Conservation (phyloP, 352 stramenopile genomes). For the Pythium myriotylum region DNA sequence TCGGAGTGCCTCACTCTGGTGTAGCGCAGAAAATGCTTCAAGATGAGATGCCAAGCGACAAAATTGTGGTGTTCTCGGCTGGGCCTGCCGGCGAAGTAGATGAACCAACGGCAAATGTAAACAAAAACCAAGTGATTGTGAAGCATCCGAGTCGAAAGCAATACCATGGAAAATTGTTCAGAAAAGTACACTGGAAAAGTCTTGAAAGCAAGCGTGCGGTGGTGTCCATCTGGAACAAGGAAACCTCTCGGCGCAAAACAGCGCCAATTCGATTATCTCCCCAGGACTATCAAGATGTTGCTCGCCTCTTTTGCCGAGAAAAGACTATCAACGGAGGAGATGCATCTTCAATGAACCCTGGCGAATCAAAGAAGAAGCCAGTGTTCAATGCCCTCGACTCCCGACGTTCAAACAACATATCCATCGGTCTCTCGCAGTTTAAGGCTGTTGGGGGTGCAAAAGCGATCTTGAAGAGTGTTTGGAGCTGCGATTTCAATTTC, state of each 20-base stretch:
- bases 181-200: slow-evolving; percentile 83
- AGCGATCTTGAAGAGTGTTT: slow-evolving; percentile 49
- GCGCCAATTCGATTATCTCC: slow-evolving; percentile 73
- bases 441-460: slow-evolving; percentile 55
- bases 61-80: slow-evolving; percentile 59
- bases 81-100: slow-evolving; percentile 36
- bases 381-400: slow-evolving; percentile 69
- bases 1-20: slow-evolving; percentile 66
- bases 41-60: slow-evolving; percentile 65
- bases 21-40: slow-evolving; percentile 84
- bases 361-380: slow-evolving; percentile 29
- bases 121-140: neutral
- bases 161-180: slow-evolving; percentile 54
- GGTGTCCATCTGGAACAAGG: slow-evolving; percentile 74
- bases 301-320: slow-evolving; percentile 54
- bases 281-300: slow-evolving; percentile 67
- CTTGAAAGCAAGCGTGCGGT: slow-evolving; percentile 58
- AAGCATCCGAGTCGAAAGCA: neutral
- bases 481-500: slow-evolving; percentile 58
- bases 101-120: neutral
- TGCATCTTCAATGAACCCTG: slow-evolving; percentile 16
- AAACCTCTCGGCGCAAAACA: slow-evolving; percentile 60
- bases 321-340: neutral
- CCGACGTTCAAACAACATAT: slow-evolving; percentile 81
- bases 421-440: slow-evolving; percentile 77